Base-by-base conservation (phyloP, 2,329 filamentous ascomycete species). In the Botrytis fragariae region DNA sequence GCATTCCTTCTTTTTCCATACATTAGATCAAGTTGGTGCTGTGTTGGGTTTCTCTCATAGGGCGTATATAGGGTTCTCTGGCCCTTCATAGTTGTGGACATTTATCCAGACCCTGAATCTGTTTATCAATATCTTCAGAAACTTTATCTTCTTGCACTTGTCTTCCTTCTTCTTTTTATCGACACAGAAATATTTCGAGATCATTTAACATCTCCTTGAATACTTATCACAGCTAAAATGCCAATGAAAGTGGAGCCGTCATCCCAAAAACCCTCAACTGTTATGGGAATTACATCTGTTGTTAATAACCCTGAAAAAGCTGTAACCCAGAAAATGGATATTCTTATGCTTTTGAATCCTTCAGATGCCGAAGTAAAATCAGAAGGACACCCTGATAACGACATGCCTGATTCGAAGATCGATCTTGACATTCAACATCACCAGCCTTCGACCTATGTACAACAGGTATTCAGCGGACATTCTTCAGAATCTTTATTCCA, bases 211-310 rank as follows among this genome's bases (percentile, higher is more conserved):
- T 25, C 20, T 22, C 20, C 22, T 14, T 7, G n/a, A 61, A 45
- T 22, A 35, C 48, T n/a, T 37, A 35, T n/a, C 44, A 3, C 29
- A 22, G 3, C 42, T 29, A 61, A 37, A 45, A 45, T 57, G 16
- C 8, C 25, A 18, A 42, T 68, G 29, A 60, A 20, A 39, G 45
- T 68, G 51, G 51, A 57, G 10, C 29, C 20, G 14, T 45, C 37
- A 45, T 51, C 62, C 37, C 39, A 39, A 44, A 45, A 67, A 60
- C 8, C 18, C 14, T 72, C 70, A 22, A 48, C 71, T n/a, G 62
- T 67, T 10, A 61, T 72, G 71, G 51, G 67, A 20, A 72, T 68
- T 12, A 32, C 51, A 22, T 72, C 71, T 29, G 32, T 72, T 44
- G 44, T 72, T 7, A 59, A 72, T 20, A 68, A 29, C 22, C 10